phyloP scores from a whole-genome alignment of 768 basidiomycete species.

The Bullera alba region DNA sequence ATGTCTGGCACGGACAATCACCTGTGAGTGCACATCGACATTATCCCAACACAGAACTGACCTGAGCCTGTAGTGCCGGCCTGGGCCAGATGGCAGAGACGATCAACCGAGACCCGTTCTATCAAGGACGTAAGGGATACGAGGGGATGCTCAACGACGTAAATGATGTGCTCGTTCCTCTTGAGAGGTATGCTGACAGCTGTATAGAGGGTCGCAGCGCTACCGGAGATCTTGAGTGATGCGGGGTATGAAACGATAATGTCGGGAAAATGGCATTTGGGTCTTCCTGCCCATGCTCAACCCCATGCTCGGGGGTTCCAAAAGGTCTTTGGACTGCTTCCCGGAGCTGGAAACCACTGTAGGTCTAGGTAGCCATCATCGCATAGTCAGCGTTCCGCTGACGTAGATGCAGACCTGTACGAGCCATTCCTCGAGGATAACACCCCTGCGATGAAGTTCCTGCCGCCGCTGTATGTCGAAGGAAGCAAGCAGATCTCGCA shows the following conservation, averaged over 20 bases:
- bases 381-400: not conserved
- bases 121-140: slow-evolving; percentile 25
- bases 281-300: slow-evolving; percentile 28
- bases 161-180: slow-evolving; percentile 3
- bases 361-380: slow-evolving; percentile 1
- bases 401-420: slow-evolving; percentile 15
- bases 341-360: slow-evolving; percentile 35
- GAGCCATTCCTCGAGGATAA: slow-evolving; percentile 23
- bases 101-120: slow-evolving; percentile 21
- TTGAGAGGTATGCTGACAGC: not conserved
- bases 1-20: slow-evolving; percentile 18
- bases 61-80: slow-evolving; percentile 10
- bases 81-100: slow-evolving; percentile 31
- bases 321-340: slow-evolving; percentile 31
- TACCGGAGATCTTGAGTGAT: slow-evolving; percentile 38
- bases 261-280: slow-evolving; percentile 44
- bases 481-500: slow-evolving; percentile 22
- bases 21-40: not conserved
- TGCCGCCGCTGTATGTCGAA: slow-evolving; percentile 30
- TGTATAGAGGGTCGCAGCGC: slow-evolving; percentile 23
- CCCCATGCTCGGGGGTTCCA: slow-evolving; percentile 27
- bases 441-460: slow-evolving; percentile 27
- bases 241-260: slow-evolving; percentile 33
- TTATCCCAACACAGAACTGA: not conserved
- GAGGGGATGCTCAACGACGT: slow-evolving; percentile 36